Base-by-base conservation (phyloP, 1,284 basidiomycete species). In the Trichosporon faecale region DNA sequence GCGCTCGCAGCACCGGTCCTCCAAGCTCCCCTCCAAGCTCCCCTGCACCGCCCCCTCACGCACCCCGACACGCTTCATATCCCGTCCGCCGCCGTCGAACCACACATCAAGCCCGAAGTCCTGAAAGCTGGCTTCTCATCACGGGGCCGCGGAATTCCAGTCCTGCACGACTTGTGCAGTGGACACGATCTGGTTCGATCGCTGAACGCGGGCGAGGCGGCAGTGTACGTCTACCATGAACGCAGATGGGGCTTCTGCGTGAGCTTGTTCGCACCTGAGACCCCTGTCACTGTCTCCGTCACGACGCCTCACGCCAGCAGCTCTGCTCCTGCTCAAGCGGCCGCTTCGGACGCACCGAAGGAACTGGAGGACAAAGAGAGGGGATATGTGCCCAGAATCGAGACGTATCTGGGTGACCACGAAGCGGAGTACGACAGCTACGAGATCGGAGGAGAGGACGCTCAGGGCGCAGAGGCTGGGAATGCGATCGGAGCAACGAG, bases 121-220 rank as follows among this genome's bases (percentile, higher is more conserved):
- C 25, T 31, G 25, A 25, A 23, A 29, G 57, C 57, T 4, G 27
- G 27, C 57, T 61, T 61, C 57, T 18, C 29, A 18, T 61, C 57
- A 3, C 4, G 11, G 16, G 57, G 57, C 14, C 0, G 18, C n/a
- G 57, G 57, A 16, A 61, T 61, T 8, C 57, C 57, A 4, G 57
- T 61, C 29, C 57, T 61, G 57, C 57, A 61, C 57, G 57, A 61
- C 27, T 18, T 61, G 27, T 61, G 57, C 29, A n/a, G 16, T 5
- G 27, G 18, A 4, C 31, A 61, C 27, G 27, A 29, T 3, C 57
- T 61, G 3, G 29, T 61, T 16, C 12, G 12, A 12, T 11, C 27
- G 18, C 16, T 52, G 16, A 29, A 31, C 29, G 6, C 57, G 29
- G 25, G 1, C 29, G 29, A 18, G 4, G 29, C 57, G 16, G 11